Evolutionary conservation across 257 asterid genomes (phyloP).

Genomic region (Forsythia suspensa): DNA sequence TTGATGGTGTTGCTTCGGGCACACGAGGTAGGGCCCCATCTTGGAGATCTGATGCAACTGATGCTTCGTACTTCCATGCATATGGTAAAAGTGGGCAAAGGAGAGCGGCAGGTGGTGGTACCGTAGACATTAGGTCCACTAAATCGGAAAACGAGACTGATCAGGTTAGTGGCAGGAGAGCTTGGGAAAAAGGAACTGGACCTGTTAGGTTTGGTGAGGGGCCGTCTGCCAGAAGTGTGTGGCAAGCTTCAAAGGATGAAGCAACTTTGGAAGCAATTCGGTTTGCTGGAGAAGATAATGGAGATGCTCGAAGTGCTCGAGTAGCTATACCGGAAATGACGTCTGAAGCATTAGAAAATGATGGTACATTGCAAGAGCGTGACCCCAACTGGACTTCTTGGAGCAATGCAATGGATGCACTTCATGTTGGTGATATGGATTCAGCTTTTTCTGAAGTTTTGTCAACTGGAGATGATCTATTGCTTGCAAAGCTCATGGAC

Average conservation of each 20-base stretch:
- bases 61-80: constrained; percentile 63
- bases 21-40: constrained; percentile 63
- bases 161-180: constrained; percentile 67
- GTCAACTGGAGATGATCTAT: constrained; percentile 78
- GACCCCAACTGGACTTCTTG: constrained; percentile 86
- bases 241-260: constrained; percentile 99
- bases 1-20: constrained; percentile 57
- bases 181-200: constrained; percentile 77
- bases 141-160: constrained; percentile 65
- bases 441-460: constrained; percentile 87
- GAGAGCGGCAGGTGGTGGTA: constrained; percentile 51
- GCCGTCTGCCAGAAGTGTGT: constrained; percentile 97
- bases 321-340: constrained; percentile 84
- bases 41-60: constrained; percentile 75
- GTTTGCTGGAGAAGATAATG: constrained; percentile 93
- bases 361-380: constrained; percentile 63
- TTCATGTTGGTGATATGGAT: constrained; percentile 77
- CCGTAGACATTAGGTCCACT: constrained; percentile 49
- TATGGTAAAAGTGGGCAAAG: constrained; percentile 72
- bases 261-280: constrained; percentile 97
- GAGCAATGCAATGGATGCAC: constrained; percentile 96
- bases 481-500: constrained; percentile 95
- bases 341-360: constrained; percentile 79
- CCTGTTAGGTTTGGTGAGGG: constrained; percentile 96
- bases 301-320: constrained; percentile 65